Evolutionary conservation across 768 basidiomycete genomes (phyloP).

Genomic region (Tephrocybe sp.): DNA sequence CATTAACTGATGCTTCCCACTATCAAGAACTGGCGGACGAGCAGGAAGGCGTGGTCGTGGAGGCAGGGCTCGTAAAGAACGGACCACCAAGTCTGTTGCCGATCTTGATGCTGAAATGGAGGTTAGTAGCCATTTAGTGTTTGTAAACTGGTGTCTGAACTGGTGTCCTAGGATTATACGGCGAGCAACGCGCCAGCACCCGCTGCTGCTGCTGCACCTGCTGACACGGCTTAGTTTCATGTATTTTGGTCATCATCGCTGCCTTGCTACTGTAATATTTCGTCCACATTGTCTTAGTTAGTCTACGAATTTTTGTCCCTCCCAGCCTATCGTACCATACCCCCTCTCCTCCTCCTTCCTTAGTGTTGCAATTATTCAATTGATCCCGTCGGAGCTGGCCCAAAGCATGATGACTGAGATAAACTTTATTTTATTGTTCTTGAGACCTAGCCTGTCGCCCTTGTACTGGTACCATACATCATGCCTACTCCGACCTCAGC

Average conservation of each 20-base stretch:
- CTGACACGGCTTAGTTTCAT: slow-evolving; percentile 19
- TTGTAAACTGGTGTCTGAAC: slow-evolving; percentile 1
- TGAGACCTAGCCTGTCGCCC: background rate
- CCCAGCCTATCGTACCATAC: slow-evolving; percentile 1
- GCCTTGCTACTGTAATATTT: slow-evolving; percentile 15
- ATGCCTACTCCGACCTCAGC: slow-evolving; percentile 13
- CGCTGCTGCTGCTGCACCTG: slow-evolving; percentile 28
- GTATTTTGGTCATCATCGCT: slow-evolving; percentile 13
- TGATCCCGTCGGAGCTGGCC: background rate
- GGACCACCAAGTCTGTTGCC: slow-evolving; percentile 78
- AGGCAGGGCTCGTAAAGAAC: slow-evolving; percentile 48
- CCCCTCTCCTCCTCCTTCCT: background rate
- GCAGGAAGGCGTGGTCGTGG: slow-evolving; percentile 48
- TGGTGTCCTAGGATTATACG: slow-evolving; percentile 58
- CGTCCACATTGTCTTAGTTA: slow-evolving; percentile 9
- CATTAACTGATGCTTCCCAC: slow-evolving; percentile 10
- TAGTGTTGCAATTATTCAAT: slow-evolving; percentile 4
- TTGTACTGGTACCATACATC: background rate
- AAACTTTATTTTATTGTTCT: slow-evolving; percentile 6
- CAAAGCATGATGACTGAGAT: background rate
- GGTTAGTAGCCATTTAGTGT: slow-evolving; percentile 39
- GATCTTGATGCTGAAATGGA: slow-evolving; percentile 99
- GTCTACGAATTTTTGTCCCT: slow-evolving; percentile 3
- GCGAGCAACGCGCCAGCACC: slow-evolving; percentile 52
- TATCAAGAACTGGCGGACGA: slow-evolving; percentile 30